These are phyloP conservation scores for Fusarium stilboides DNA, from an alignment of 2,329 filamentous ascomycete genomes.

Conservation along the genomic window DNA sequence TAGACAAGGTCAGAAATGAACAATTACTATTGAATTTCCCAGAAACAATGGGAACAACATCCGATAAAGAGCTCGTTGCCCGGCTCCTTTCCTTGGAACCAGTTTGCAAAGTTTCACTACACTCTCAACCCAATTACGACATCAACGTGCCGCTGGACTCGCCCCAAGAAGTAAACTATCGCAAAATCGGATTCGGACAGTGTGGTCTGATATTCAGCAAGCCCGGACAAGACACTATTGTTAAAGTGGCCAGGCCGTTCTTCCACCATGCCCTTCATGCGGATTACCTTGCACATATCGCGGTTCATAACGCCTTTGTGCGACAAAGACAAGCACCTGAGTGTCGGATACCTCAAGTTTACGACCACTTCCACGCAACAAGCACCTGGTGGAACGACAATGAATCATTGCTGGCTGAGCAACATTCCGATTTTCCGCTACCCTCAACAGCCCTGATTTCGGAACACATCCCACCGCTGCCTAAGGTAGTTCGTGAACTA, in stretches of 20 bases:
- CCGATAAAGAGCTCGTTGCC: not conserved
- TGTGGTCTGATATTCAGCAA: conserved; percentile 47
- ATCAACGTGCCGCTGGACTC: too few species aligned
- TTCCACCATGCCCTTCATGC: conserved; percentile 41
- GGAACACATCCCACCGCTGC: too few species aligned
- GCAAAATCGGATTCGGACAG: conserved; percentile 50
- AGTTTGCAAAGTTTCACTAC: too few species aligned
- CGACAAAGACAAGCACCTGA: not conserved
- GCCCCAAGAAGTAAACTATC: not conserved
- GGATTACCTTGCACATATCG: conserved; percentile 42
- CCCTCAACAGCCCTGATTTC: too few species aligned
- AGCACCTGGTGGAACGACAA: conserved; percentile 13
- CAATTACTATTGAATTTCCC: too few species aligned
- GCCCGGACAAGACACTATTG: conserved; percentile 29
- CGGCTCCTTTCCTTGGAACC: conserved; percentile 1
- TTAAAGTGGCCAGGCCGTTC: conserved; percentile 44
- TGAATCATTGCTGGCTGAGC: conserved; percentile 6
- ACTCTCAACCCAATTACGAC: too few species aligned
- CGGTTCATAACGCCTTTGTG: conserved; percentile 34
- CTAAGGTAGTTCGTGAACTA: too few species aligned
- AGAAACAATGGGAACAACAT: not conserved
- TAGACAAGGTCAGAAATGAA: not conserved
- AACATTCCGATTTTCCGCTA: too few species aligned
- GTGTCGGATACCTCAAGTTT: conserved; percentile 9
- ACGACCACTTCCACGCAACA: not conserved